Conservation (phyloP, 2,329 filamentous ascomycete genomes). For the Epicoccum nigrum region DNA sequence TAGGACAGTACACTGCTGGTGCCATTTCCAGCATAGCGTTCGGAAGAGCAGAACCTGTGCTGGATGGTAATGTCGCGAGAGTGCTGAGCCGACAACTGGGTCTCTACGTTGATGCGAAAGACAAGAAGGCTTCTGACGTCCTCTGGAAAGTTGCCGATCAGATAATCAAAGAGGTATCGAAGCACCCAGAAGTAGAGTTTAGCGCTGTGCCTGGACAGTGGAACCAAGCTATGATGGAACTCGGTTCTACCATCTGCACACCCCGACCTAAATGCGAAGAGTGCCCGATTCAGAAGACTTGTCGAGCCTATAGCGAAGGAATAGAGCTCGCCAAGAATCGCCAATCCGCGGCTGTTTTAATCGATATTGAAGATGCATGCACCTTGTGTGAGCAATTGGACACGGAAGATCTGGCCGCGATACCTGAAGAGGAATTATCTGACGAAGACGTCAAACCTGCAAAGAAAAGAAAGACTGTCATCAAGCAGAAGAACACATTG, state of each 20-base stretch:
- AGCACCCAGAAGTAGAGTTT: constrained; percentile 30
- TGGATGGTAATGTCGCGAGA: constrained; percentile 68
- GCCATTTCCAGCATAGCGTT: constrained; percentile 69
- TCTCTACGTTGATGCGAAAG: constrained; percentile 62
- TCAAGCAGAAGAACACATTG: constrained; percentile 31
- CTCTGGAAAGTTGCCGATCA: constrained; percentile 65
- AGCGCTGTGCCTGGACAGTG: constrained; percentile 64
- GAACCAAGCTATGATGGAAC: constrained; percentile 70
- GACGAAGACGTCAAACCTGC: constrained; percentile 22
- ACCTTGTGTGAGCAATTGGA: constrained; percentile 36
- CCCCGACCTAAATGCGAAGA: constrained; percentile 63
- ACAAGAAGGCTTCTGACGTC: constrained; percentile 59
- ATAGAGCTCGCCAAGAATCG: constrained; percentile 26
- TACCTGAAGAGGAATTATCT: constrained; percentile 25
- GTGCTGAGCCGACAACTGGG: constrained; percentile 67
- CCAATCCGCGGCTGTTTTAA: constrained; percentile 14
- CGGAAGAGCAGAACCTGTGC: constrained; percentile 64
- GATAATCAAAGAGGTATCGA: constrained; percentile 60
- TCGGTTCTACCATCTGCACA: constrained; percentile 67
- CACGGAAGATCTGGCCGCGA: constrained; percentile 36
- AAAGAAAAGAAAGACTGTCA: constrained; percentile 31
- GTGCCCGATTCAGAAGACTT: constrained; percentile 43
- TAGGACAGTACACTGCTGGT: constrained; percentile 68
- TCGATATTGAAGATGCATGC: constrained; percentile 43
- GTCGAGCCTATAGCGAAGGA: constrained; percentile 43